Evolutionary conservation across 305 asterid species (phyloP), one percentile per base, ranked within the genome.

Genomic region (Plantago coronopus): DNA sequence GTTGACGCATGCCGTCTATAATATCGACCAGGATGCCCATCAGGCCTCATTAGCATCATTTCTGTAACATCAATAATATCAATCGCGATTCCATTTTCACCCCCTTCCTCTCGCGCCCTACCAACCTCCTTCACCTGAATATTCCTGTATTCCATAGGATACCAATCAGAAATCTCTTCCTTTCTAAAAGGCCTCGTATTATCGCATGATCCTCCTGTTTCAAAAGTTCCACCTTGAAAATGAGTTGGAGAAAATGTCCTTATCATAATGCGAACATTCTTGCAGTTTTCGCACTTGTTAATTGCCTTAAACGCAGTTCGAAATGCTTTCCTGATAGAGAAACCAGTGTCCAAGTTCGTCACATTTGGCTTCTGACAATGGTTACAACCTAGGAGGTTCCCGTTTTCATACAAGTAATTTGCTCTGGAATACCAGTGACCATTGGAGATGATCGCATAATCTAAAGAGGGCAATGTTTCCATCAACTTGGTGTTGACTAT

Each of bases 161-260:
- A 7, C 66, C 66, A 59, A 1, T 62, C 67, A 1, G 53, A 21
- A 3, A 66, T 60, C 27, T 76, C 77, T 0, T 61, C 74, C 74
- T 51, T 67, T 66, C 13, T 54, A 0, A 61, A 14, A 0, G 91
- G 96, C 65, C 61, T 29, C 0, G 82, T 83, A 63, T 81, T 59
- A 17, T 81, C 75, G 65, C 96, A 85, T 7, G 53, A 59, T 0
- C 96, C 96, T 16, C 96, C 94, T 0, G 38, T 54, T 50, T 85
- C 65, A 91, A 91, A 87, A 34, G 71, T 57, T 49, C 88, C 88
- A 10, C 77, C 48, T 69, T 85, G 87, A 17, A 85, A 83, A 53
- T 84, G 89, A 0, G 80, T 55, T 1, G 85, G 88, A 0, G 87
- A 81, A 51, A 62, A 82, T 8, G 91, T 81, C 66, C 89, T 65